Evolutionary conservation across 306 rosid genomes (phyloP).

Genomic region (Mimosa pudica): DNA sequence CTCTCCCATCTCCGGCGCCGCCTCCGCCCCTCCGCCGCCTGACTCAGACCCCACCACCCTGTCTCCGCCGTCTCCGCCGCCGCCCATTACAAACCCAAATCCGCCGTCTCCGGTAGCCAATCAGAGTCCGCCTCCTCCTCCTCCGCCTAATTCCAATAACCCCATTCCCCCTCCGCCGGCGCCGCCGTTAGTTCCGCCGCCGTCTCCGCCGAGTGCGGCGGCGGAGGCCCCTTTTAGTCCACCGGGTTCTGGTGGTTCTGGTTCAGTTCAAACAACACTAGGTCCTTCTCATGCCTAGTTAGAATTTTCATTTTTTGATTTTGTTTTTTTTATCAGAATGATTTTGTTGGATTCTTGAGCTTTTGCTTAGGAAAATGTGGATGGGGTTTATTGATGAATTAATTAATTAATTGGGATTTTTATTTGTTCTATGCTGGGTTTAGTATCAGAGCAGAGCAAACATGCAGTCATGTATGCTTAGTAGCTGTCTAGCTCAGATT

Average conservation of each 20-base stretch:
- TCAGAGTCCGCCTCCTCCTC: slow-evolving; percentile 56
- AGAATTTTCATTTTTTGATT: too few species aligned
- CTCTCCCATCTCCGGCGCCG: slow-evolving; percentile 42
- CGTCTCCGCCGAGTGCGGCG: slow-evolving; percentile 43
- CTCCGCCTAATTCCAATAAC: slow-evolving; percentile 44
- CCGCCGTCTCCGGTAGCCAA: slow-evolving; percentile 22
- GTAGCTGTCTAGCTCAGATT: neutral
- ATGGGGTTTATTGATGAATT: neutral
- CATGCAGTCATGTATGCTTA: neutral
- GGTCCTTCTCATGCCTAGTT: slow-evolving; percentile 57
- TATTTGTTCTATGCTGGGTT: neutral
- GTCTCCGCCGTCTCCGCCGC: neutral
- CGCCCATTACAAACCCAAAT: slow-evolving; percentile 33
- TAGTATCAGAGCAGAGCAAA: neutral
- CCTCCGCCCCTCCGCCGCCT: slow-evolving; percentile 38
- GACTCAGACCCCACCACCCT: slow-evolving; percentile 14
- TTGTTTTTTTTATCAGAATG: too few species aligned
- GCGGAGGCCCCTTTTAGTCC: slow-evolving; percentile 58
- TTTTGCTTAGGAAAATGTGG: slow-evolving; percentile 19
- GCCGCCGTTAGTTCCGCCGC: slow-evolving; percentile 32
- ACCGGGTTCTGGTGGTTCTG: slow-evolving; percentile 46
- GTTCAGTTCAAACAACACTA: slow-evolving; percentile 44
- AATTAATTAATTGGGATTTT: neutral
- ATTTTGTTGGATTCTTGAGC: slow-evolving; percentile 20
- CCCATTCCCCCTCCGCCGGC: slow-evolving; percentile 30